Conservation (phyloP, 2,329 filamentous ascomycete genomes). For the Colletotrichum endophyticum region DNA sequence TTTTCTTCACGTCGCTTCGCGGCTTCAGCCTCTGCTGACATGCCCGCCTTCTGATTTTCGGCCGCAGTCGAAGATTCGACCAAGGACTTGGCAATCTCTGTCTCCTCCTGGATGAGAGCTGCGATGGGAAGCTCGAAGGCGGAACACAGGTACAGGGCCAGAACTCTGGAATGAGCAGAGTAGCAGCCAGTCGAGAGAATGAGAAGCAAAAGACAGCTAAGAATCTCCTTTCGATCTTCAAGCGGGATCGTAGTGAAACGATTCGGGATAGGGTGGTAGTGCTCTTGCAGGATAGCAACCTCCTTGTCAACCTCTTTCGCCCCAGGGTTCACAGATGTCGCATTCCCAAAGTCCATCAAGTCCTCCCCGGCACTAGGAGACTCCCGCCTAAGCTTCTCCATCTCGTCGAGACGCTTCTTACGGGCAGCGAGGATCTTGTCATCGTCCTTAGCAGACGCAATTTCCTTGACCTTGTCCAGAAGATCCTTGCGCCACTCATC, state of each 20-base stretch:
- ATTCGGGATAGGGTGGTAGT: constrained; percentile 59
- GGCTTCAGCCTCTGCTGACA: constrained; percentile 79
- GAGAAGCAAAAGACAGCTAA: constrained; percentile 74
- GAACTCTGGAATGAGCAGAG: constrained; percentile 72
- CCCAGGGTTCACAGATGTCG: constrained; percentile 15
- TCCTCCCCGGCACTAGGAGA: constrained; percentile 40
- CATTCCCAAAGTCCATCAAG: constrained; percentile 46
- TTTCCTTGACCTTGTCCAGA: constrained; percentile 72
- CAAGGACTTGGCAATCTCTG: constrained; percentile 76
- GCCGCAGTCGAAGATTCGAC: constrained; percentile 64
- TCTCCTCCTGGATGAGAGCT: constrained; percentile 72
- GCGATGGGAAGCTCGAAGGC: constrained; percentile 67
- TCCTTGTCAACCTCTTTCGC: constrained; percentile 39
- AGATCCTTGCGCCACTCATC: constrained; percentile 79
- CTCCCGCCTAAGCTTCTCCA: constrained; percentile 41
- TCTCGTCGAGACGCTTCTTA: constrained; percentile 45
- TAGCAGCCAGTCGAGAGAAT: constrained; percentile 77
- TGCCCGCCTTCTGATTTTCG: constrained; percentile 38
- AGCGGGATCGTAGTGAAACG: constrained; percentile 61
- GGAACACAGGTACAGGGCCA: constrained; percentile 72
- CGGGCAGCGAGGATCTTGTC: constrained; percentile 52
- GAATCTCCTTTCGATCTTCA: constrained; percentile 64
- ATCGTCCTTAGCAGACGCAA: constrained; percentile 58
- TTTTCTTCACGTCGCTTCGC: constrained; percentile 76
- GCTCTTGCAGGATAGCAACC: constrained; percentile 49